Evolutionary conservation across 352 stramenopile species (phyloP), one percentile per base, ranked within the genome.

Genomic region (Phytophthora ramorum): DNA sequence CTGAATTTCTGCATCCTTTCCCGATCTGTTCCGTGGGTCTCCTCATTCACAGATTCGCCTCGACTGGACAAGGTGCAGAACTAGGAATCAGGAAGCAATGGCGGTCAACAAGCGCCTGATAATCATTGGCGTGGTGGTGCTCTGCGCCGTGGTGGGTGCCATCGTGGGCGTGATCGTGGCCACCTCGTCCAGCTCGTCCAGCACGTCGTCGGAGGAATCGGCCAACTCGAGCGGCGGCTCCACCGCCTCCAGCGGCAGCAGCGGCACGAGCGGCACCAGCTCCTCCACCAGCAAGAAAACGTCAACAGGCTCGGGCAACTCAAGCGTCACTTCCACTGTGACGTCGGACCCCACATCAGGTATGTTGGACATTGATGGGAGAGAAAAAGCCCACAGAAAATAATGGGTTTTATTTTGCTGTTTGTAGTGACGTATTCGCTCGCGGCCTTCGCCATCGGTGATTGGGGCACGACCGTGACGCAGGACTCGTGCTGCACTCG

Each of bases 401-500:
- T 32, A 32, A 32, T 32, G 4, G n/a, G n/a, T n/a, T n/a, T 32
- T 32, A 1, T 32, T 24, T 53, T 19, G 7, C 35, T 51, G 7
- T 17, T 85, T 13, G 53, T 62, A 58, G 68, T 71, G 32, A 73
- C 59, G 17, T 92, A 77, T 61, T 81, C 82, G 52, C 62, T 93
- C 0, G 59, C 77, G 10, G 82, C 81, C 9, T 91, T 89, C 28
- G 85, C 83, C 3, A 88, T 93, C 16, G 85, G 85, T 8, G 85
- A 93, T 61, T 93, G 85, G 85, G 83, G 83, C 17, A 89, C 80
- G 4, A 91, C 83, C 8, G 66, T 81, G 24, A 70, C 53, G 2
- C 51, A 74, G n/a, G 82, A 89, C 69, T 93, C 85, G 66, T 92
- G 85, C 64, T 93, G 85, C 70, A 76, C 76, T 13, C 78, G 79